Percentiles rank a stretch among this genome's conserved stretches.
Evolutionary conservation across 352 stramenopile genomes (phyloP).

Genomic region (Globisporangium yorkense): DNA sequence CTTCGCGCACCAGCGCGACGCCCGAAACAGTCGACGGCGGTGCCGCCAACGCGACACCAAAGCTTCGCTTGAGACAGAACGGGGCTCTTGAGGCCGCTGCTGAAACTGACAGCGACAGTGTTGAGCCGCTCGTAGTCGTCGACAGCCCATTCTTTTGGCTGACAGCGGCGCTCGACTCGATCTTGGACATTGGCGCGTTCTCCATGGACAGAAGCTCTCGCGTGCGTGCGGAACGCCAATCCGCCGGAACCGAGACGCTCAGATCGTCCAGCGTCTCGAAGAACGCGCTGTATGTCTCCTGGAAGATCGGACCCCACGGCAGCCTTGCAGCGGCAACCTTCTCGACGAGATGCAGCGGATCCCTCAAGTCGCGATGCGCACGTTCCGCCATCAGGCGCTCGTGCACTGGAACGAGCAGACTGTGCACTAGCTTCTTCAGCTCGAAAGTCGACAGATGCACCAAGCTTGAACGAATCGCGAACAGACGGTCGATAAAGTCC

Average conservation of each 20-base stretch:
- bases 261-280: constrained; percentile 50
- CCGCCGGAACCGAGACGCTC: constrained; percentile 32
- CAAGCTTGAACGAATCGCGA: constrained; percentile 16
- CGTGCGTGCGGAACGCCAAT: constrained; percentile 17
- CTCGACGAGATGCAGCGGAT: not conserved
- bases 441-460: constrained; percentile 42
- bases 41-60: constrained; percentile 13
- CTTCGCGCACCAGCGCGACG: not conserved
- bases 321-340: constrained; percentile 21
- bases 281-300: constrained; percentile 53
- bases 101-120: not conserved
- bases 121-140: not conserved
- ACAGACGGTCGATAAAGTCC: constrained; percentile 52
- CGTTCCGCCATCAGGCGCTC: constrained; percentile 19
- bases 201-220: constrained; percentile 8
- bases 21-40: not conserved
- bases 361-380: not conserved
- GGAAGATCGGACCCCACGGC: constrained; percentile 55
- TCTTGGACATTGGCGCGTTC: not conserved
- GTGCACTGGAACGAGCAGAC: constrained; percentile 44
- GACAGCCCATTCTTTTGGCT: not conserved
- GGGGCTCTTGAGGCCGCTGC: constrained; percentile 11
- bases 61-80: constrained; percentile 29
- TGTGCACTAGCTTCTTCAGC: constrained; percentile 58
- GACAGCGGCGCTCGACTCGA: not conserved